Conservation (phyloP, 441 rosid species). For the Metrosideros polymorpha region DNA sequence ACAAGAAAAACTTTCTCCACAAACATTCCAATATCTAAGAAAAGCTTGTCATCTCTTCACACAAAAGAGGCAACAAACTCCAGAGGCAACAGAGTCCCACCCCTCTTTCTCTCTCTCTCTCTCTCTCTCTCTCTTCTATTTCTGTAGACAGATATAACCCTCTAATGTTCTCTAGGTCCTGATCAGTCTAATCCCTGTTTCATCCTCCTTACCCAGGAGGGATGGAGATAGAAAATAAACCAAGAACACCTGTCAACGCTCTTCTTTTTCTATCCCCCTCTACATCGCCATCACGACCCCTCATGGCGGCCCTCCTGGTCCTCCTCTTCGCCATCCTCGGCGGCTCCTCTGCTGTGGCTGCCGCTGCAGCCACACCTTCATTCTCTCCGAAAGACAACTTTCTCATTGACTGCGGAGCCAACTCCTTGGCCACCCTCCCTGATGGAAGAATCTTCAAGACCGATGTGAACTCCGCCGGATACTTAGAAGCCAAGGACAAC, state of each 20-base stretch:
- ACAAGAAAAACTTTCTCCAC: not conserved
- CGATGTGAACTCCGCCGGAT: not conserved
- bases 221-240: slow-evolving; percentile 1
- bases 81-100: not conserved
- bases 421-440: slow-evolving; percentile 5
- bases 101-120: not conserved
- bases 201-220: slow-evolving; percentile 9
- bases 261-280: not conserved
- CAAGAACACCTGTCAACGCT: not conserved
- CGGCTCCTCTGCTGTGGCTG: not conserved
- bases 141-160: not conserved
- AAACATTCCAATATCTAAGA: not conserved
- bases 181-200: not conserved
- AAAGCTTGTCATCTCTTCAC: not conserved
- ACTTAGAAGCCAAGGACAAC: slow-evolving; percentile 1
- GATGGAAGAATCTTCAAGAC: slow-evolving; percentile 11
- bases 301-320: not conserved
- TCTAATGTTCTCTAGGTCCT: not conserved
- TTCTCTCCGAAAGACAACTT: slow-evolving; percentile 6
- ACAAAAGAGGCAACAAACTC: not conserved
- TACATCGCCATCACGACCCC: not conserved
- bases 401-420: slow-evolving; percentile 5
- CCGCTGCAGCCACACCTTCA: not conserved
- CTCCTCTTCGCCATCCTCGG: not conserved
- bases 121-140: not conserved